Evolutionary conservation across 1,284 basidiomycete species (phyloP).

Genomic region (Ustilago bromivora): DNA sequence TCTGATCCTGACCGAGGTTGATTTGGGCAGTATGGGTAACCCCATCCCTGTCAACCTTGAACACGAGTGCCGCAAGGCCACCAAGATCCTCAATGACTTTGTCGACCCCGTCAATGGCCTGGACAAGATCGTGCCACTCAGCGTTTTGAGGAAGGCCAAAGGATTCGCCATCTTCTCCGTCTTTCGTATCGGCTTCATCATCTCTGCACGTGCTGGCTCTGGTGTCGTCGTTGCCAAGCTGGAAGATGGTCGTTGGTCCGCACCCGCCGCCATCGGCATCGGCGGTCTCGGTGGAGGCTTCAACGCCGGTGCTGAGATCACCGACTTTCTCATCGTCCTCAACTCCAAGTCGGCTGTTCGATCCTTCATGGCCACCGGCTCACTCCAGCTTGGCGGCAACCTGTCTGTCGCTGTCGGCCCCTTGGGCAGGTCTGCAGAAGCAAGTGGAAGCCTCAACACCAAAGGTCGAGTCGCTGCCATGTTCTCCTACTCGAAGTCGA

Average conservation of each 20-base stretch:
- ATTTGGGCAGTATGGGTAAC: constrained; percentile 55
- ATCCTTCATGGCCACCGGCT: constrained; percentile 95
- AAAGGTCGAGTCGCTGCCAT: constrained; percentile 92
- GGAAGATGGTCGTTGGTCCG: constrained; percentile 89
- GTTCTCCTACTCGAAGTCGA: constrained; percentile 89
- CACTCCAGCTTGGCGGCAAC: constrained; percentile 80
- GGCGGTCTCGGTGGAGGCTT: constrained; percentile 84
- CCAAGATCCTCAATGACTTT: constrained; percentile 67
- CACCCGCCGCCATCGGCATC: constrained; percentile 94
- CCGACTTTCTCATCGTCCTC: constrained; percentile 92
- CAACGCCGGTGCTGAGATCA: constrained; percentile 84
- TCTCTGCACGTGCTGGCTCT: constrained; percentile 79
- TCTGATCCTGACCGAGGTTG: not conserved
- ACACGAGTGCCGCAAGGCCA: constrained; percentile 74
- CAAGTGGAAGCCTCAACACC: constrained; percentile 84
- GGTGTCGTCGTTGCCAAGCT: constrained; percentile 91
- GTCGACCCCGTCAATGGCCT: constrained; percentile 64
- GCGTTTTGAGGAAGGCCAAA: constrained; percentile 77
- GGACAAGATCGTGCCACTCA: constrained; percentile 65
- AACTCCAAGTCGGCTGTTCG: constrained; percentile 81
- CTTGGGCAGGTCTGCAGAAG: constrained; percentile 93
- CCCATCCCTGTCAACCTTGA: constrained; percentile 71
- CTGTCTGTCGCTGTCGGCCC: constrained; percentile 84
- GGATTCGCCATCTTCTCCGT: constrained; percentile 79
- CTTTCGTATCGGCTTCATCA: constrained; percentile 73